Evolutionary conservation across 306 rosid species (phyloP).

Genomic region (Sindora glabra): DNA sequence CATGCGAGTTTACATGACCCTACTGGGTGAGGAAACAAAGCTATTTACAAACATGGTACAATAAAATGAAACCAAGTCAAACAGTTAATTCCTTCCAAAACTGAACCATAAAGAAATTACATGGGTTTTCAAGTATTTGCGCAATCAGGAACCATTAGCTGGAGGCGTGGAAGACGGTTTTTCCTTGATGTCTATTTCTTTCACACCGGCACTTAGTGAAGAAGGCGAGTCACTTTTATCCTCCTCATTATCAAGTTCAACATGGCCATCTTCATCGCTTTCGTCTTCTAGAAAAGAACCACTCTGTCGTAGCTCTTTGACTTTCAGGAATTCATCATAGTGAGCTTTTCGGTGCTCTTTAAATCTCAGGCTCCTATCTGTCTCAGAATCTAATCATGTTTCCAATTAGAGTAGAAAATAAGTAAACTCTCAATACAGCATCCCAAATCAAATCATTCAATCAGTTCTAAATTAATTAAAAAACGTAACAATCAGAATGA

Average conservation of each 20-base stretch:
- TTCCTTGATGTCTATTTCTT: slow-evolving; percentile 51
- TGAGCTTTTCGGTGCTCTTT: slow-evolving; percentile 81
- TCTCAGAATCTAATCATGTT: slow-evolving; percentile 36
- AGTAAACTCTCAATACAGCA: background rate
- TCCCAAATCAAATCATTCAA: background rate
- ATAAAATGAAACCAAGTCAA: slow-evolving; percentile 6
- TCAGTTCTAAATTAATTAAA: too few species aligned
- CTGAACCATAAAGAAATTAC: slow-evolving; percentile 8
- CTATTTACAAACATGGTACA: slow-evolving; percentile 20
- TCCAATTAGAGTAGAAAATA: slow-evolving; percentile 5
- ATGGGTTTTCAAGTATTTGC: slow-evolving; percentile 11
- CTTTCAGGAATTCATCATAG: slow-evolving; percentile 77
- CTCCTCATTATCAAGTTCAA: slow-evolving; percentile 9
- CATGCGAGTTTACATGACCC: background rate
- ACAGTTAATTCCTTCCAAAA: slow-evolving; percentile 2
- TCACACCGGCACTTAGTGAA: slow-evolving; percentile 52
- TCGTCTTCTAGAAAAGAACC: slow-evolving; percentile 55
- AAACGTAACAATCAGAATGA: too few species aligned
- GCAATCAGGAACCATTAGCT: slow-evolving; percentile 41
- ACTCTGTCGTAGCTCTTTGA: slow-evolving; percentile 53
- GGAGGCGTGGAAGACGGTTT: slow-evolving; percentile 27
- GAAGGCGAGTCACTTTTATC: slow-evolving; percentile 36
- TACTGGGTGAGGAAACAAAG: background rate
- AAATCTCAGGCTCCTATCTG: slow-evolving; percentile 50
- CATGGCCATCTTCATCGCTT: slow-evolving; percentile 34